These are phyloP conservation scores for Heracleum sosnowskyi DNA, from an alignment of 129 eudicot genomes.

Conservation along the genomic window DNA sequence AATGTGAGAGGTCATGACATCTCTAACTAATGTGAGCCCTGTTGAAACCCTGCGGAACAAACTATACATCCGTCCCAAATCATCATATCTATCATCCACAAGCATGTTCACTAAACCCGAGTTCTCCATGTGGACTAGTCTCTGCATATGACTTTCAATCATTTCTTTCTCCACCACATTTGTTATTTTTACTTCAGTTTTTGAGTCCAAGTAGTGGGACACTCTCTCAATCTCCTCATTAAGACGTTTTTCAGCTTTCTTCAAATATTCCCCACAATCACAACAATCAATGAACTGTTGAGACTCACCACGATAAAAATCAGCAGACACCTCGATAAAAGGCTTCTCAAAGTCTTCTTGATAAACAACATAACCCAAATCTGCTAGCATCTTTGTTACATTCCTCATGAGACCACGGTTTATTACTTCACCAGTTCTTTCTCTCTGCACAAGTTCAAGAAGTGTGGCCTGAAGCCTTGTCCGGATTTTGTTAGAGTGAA, in stretches of 20 bases:
- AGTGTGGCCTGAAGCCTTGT: constrained; percentile 45
- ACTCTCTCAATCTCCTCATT: constrained; percentile 61
- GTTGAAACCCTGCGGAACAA: constrained; percentile 52
- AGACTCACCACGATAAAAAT: constrained; percentile 56
- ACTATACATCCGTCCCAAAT: constrained; percentile 47
- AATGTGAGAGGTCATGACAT: constrained; percentile 54
- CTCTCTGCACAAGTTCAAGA: constrained; percentile 45
- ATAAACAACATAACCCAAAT: constrained; percentile 48
- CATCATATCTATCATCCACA: constrained; percentile 54
- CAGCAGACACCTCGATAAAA: constrained; percentile 44
- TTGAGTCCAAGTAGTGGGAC: constrained; percentile 39
- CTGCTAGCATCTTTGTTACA: constrained; percentile 57
- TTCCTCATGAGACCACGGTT: constrained; percentile 62
- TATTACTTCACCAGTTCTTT: constrained; percentile 51
- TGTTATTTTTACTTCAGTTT: constrained; percentile 50
- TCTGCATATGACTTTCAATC: constrained; percentile 55
- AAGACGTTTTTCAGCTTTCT: constrained; percentile 58
- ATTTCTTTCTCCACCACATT: constrained; percentile 58
- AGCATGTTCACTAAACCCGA: constrained; percentile 59
- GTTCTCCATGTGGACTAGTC: constrained; percentile 61
- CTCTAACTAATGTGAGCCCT: constrained; percentile 34
- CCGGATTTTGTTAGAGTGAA: constrained; percentile 42
- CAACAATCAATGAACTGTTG: constrained; percentile 52
- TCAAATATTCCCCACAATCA: constrained; percentile 58
- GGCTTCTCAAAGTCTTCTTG: constrained; percentile 63